Evolutionary conservation across 2,329 filamentous ascomycete genomes (phyloP).

Genomic region (Colletotrichum ledebouriae): DNA sequence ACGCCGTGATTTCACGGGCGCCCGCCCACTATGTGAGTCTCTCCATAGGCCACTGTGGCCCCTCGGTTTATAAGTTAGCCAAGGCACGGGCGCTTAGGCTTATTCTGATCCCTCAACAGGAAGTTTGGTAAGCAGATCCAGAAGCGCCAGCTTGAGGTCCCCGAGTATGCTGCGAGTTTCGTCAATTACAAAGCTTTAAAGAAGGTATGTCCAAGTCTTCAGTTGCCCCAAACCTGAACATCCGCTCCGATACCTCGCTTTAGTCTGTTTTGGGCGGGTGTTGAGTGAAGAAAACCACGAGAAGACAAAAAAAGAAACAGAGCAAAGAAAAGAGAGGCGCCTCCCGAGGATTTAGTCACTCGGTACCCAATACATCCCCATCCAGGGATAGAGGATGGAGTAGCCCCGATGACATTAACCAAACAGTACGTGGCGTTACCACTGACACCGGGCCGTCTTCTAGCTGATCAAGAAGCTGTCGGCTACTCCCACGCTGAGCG

Average conservation of each 20-base stretch:
- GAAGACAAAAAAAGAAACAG: slow-evolving; percentile 1
- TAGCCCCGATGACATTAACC: slow-evolving; percentile 39
- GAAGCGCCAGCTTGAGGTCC: slow-evolving; percentile 98
- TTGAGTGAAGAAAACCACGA: slow-evolving; percentile 19
- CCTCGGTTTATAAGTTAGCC: not conserved
- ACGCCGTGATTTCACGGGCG: slow-evolving; percentile 38
- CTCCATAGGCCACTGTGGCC: not conserved
- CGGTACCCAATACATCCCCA: slow-evolving; percentile 35
- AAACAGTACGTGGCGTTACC: slow-evolving; percentile 41
- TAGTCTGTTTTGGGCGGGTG: slow-evolving; percentile 16
- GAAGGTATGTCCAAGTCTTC: slow-evolving; percentile 74
- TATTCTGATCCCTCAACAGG: slow-evolving; percentile 65
- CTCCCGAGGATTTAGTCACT: slow-evolving; percentile 30
- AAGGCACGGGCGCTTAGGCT: not conserved
- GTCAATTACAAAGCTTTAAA: slow-evolving; percentile 99
- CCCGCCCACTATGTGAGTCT: slow-evolving; percentile 36
- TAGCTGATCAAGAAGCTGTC: slow-evolving; percentile 99
- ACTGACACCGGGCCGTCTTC: slow-evolving; percentile 50
- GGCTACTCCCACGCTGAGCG: slow-evolving; percentile 85
- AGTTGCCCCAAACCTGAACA: slow-evolving; percentile 25
- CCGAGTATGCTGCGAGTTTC: slow-evolving; percentile 98
- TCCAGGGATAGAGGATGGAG: slow-evolving; percentile 37
- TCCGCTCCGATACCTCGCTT: slow-evolving; percentile 7
- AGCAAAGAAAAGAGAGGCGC: not conserved
- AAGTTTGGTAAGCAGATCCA: slow-evolving; percentile 99